Evolutionary conservation across 495 filamentous ascomycete genomes (phyloP), one percentile per base, ranked within the genome.

Genomic region (Pyronema domesticum): DNA sequence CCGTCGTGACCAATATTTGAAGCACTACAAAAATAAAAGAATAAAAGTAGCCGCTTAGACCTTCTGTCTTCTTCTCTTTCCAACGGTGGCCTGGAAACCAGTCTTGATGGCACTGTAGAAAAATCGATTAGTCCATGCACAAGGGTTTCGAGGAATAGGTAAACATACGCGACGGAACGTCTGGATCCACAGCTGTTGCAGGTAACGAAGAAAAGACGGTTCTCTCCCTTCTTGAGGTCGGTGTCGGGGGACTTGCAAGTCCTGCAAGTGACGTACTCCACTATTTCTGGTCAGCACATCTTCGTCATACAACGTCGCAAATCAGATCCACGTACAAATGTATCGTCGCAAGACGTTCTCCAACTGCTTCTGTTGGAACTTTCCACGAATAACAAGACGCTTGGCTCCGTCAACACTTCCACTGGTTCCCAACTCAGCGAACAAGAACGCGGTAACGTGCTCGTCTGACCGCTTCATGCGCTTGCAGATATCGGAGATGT

Each of bases 191-290:
- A 95, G 17, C 83, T 86, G 73, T 88, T 86, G 74, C 81, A 85
- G 34, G 80, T 85, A 56, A 86, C 79, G 74, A 85, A 84, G 68
- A 81, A 83, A 53, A 94, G 76, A 74, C 91, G 85, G 74, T 95
- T 98, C 72, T 98, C 91, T 68, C 93, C 91, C 74, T 96, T 96
- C 76, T 83, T 89, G 58, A 96, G 80, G 64, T 95, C 89, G 37
- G 91, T 96, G 64, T 95, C 88, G 61, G 89, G 87, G 35, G 83
- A 89, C 68, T 86, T 79, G 75, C 91, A 98, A 33, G 91, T 98
- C 72, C 93, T 94, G 78, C 91, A 98, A 46, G 89, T 94, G 45
- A 98, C 91, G 66, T 98, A 98, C 76, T 96, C 91, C 71, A 94
- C 83, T 86, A 53, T 15, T 54, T 39, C 6, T 18, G 47, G 49